These are phyloP conservation scores for Colletotrichum karsti DNA, from an alignment of 2,329 filamentous ascomycete species.

Conservation along the genomic window DNA sequence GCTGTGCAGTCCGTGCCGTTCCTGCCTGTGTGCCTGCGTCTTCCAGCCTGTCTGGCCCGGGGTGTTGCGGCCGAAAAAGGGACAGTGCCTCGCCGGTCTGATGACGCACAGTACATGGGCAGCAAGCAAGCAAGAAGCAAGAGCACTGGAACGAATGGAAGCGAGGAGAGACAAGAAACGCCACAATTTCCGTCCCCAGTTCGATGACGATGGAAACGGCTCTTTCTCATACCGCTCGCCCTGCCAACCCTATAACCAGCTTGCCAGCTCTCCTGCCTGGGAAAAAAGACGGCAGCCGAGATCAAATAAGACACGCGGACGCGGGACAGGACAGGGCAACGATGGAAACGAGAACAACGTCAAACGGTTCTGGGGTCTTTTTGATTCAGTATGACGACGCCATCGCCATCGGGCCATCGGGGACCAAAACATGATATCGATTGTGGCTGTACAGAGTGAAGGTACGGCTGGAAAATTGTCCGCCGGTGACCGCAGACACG, in stretches of 20 bases:
- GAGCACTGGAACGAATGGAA: background rate
- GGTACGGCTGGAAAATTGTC: no score
- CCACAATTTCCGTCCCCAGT: constrained; percentile 28
- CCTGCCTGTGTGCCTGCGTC: constrained; percentile 22
- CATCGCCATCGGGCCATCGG: background rate
- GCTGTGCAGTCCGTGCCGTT: background rate
- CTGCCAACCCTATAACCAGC: no score
- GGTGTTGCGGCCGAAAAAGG: background rate
- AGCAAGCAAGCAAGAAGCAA: background rate
- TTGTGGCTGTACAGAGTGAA: no score
- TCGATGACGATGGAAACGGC: constrained; percentile 25
- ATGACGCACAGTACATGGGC: background rate
- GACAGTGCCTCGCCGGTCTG: constrained; percentile 5
- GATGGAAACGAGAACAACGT: background rate
- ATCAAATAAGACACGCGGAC: background rate
- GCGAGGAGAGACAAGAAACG: constrained; percentile 20
- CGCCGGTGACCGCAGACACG: constrained; percentile 14
- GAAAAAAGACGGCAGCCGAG: background rate
- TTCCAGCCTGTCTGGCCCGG: background rate
- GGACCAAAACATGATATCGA: background rate
- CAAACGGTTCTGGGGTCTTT: constrained; percentile 14
- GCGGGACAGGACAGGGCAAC: no score
- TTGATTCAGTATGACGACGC: background rate
- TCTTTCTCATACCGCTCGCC: background rate
- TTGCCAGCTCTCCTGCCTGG: background rate